Conservation (phyloP, 176 grass and related monocot genomes). For the Oryza coarctata region DNA sequence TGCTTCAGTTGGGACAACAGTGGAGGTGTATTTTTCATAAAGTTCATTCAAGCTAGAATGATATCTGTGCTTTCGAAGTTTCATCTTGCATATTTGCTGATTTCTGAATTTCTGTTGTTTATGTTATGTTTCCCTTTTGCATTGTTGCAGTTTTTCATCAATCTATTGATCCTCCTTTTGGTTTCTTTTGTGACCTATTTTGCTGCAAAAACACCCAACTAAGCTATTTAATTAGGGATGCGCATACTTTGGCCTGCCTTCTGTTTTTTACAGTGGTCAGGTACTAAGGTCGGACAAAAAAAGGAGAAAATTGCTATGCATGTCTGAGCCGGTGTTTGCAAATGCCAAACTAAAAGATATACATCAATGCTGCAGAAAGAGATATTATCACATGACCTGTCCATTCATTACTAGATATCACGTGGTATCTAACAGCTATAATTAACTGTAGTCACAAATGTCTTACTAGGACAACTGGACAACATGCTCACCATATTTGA, state of each 20-base stretch:
- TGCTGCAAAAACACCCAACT: neutral
- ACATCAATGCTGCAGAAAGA: neutral
- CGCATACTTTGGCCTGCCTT: neutral
- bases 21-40: constrained; percentile 54
- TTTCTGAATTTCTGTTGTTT: constrained; percentile 12
- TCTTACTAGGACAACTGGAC: constrained; percentile 11
- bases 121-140: constrained; percentile 8
- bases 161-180: neutral
- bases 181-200: neutral
- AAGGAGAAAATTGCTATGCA: neutral
- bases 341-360: constrained; percentile 2
- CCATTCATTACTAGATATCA: constrained; percentile 21
- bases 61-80: neutral
- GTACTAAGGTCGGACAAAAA: neutral
- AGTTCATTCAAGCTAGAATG: constrained; percentile 10
- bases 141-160: neutral
- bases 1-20: constrained; percentile 83
- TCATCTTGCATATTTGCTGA: neutral
- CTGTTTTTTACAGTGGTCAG: neutral
- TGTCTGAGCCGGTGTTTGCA: constrained; percentile 7
- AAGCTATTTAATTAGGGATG: constrained; percentile 19
- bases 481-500: constrained; percentile 12
- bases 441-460: constrained; percentile 2
- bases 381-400: neutral
- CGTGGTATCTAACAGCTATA: neutral